Evolutionary conservation across 129 eudicot species (phyloP), one percentile per base, ranked within the genome.

Genomic region (Ambrosia trifida): DNA sequence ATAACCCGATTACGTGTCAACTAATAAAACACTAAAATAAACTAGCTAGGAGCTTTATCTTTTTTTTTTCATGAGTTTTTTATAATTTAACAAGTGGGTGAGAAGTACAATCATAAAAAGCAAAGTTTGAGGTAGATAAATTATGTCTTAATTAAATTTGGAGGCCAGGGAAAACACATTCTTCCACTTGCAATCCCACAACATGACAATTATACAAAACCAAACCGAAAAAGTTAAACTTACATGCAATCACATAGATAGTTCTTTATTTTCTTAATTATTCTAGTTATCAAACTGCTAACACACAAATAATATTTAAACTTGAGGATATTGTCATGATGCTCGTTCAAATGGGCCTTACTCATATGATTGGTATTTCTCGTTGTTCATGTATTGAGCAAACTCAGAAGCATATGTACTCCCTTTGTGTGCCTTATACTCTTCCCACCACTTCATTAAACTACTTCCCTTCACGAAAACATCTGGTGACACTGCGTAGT

Each of bases 391-490:
- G 44, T 64, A 81, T 38, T 8, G 7, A 28, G 72, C 40, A 33
- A 84, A 69, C 14, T 56, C 20, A 2, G 83, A 80, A 7, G 13
- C 20, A 44, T 72, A 64, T 16, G 81, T 14, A 67, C 4, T 8
- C 30, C 83, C 75, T 41, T 32, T 60, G 0, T 75, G 36, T 20
- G 3, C 13, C 7, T 38, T 38, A 46, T 73, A 85, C 5, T 79
- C 69, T 9, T n/a, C 7, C 86, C 84, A 82, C 86, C 86, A 85
- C 56, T 76, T 45, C 86, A 82, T 82, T 5, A 76, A 79, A 65
- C 78, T 76, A 17, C 83, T 85, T 33, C 63, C 56, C 43, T 53
- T 71, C 50, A 54, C n/a, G 14, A 11, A 85, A 53, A 81, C 69
- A 64, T 78, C 84, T 3, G 76, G 54, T 3, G 85, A 80, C 24